Conservation (phyloP, 306 rosid genomes). For the Lathyrus aphaca region DNA sequence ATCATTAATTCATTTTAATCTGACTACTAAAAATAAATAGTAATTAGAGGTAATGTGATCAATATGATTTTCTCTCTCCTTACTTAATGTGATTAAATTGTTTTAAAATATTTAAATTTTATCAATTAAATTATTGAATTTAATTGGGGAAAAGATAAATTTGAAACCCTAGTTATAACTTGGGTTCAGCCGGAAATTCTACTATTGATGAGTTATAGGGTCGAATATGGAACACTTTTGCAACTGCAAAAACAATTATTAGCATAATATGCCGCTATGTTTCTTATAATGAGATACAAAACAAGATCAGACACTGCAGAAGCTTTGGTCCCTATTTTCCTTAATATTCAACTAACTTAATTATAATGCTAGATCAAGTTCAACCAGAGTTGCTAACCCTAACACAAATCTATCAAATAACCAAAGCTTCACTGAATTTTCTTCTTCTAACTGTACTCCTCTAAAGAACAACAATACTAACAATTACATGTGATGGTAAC, state of each 20-base stretch:
- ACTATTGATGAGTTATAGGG: too few relatives aligned
- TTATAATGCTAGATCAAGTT: constrained; percentile 19
- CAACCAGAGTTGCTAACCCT: constrained; percentile 12
- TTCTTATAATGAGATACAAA: not conserved
- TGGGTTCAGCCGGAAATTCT: too few relatives aligned
- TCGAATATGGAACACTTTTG: too few relatives aligned
- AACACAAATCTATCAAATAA: constrained; percentile 17
- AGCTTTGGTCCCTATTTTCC: constrained; percentile 18
- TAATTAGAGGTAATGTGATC: too few relatives aligned
- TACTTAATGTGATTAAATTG: too few relatives aligned
- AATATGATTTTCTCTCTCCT: too few relatives aligned
- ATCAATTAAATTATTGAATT: too few relatives aligned
- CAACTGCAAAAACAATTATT: not conserved
- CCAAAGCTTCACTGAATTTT: constrained; percentile 7
- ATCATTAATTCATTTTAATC: too few relatives aligned
- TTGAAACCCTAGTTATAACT: too few relatives aligned
- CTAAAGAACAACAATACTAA: constrained; percentile 10
- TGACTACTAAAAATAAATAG: too few relatives aligned
- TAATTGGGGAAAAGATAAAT: too few relatives aligned
- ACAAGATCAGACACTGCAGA: not conserved
- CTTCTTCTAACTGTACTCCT: constrained; percentile 15
- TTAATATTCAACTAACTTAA: constrained; percentile 7
- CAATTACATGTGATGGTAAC: constrained; percentile 7
- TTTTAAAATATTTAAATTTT: too few relatives aligned
- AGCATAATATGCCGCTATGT: not conserved